These are phyloP conservation scores for Cladophialophora bantiana DNA, from an alignment of 2,329 filamentous ascomycete species.

Conservation along the genomic window DNA sequence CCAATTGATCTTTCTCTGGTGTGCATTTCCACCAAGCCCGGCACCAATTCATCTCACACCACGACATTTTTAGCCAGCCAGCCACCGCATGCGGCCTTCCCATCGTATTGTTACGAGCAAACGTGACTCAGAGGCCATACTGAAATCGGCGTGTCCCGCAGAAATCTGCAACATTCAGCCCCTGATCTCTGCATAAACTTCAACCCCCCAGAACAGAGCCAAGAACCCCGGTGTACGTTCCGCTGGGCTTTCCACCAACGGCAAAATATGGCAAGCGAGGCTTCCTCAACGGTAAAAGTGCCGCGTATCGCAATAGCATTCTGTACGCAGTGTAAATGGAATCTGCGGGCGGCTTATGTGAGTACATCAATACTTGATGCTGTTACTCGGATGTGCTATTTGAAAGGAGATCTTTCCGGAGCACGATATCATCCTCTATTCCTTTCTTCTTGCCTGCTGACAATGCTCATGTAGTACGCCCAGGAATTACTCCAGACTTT, in stretches of 20 bases:
- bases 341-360: constrained; percentile 85
- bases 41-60: neutral
- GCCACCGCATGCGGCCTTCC: neutral
- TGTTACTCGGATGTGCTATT: neutral
- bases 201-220: neutral
- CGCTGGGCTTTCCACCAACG: neutral
- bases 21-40: neutral
- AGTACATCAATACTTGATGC: constrained; percentile 41
- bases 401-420: neutral
- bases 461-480: constrained; percentile 68
- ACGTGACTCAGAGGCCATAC: neutral
- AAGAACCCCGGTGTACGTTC: neutral
- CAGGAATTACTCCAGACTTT: constrained; percentile 97
- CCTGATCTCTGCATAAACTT: constrained; percentile 14
- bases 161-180: neutral
- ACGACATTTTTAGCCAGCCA: neutral
- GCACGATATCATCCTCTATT: neutral
- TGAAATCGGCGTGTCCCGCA: neutral
- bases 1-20: neutral
- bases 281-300: constrained; percentile 48
- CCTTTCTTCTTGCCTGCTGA: constrained; percentile 21
- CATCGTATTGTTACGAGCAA: neutral
- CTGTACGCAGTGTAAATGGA: constrained; percentile 95
- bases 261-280: constrained; percentile 20
- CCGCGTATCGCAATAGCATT: constrained; percentile 87